Conservation (phyloP, 139 green algal species). For the Axilococcus clingmanii region DNA sequence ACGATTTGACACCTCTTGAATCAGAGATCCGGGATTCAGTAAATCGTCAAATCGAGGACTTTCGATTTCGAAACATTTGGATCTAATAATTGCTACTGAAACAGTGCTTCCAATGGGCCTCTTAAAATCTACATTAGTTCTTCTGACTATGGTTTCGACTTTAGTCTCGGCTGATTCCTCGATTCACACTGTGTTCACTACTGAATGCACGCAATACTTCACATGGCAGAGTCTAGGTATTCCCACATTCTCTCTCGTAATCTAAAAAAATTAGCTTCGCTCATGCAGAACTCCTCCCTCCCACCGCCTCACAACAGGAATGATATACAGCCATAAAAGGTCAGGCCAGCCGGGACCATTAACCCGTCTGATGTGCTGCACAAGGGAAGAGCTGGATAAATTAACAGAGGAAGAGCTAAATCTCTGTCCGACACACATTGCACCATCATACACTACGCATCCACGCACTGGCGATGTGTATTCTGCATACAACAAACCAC, state of each 20-base stretch:
- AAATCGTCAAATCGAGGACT: no score
- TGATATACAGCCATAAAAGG: slow-evolving; percentile 35
- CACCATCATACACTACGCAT: slow-evolving; percentile 45
- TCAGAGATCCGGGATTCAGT: no score
- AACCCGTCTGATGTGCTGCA: slow-evolving; percentile 69
- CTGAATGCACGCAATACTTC: slow-evolving; percentile 59
- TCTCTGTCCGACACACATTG: slow-evolving; percentile 45
- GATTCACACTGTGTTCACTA: slow-evolving; percentile 50
- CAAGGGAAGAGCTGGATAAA: slow-evolving; percentile 31
- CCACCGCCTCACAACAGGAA: slow-evolving; percentile 12
- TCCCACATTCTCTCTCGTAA: slow-evolving; percentile 8
- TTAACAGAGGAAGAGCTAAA: slow-evolving; percentile 12
- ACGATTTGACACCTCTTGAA: no score
- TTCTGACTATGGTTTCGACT: background rate
- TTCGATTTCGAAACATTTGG: background rate
- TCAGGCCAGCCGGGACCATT: slow-evolving; percentile 55
- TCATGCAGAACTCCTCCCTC: background rate
- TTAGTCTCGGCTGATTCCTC: background rate
- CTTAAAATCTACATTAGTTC: background rate
- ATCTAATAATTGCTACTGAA: background rate
- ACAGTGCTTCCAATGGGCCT: background rate
- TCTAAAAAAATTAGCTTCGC: background rate
- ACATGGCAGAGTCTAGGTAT: slow-evolving; percentile 56
- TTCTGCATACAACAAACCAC: slow-evolving; percentile 53
- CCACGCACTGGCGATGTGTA: slow-evolving; percentile 31